These are phyloP conservation scores for Colletotrichum siamense DNA, from an alignment of 2,329 filamentous ascomycete species.

Conservation along the genomic window DNA sequence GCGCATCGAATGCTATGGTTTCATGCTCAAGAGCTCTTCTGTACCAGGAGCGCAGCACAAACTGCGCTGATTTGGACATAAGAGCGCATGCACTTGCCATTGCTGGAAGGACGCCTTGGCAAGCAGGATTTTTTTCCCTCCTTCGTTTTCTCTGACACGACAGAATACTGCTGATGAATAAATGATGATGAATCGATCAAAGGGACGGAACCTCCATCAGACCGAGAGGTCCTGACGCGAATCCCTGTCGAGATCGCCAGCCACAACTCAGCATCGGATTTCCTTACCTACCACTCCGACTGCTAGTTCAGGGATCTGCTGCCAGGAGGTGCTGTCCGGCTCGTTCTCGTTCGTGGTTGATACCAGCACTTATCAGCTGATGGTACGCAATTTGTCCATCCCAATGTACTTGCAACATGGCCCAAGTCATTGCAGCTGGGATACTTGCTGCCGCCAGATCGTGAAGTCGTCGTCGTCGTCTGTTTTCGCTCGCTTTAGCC, in stretches of 20 bases:
- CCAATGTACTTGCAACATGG: conserved; percentile 17
- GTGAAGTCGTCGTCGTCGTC: not conserved
- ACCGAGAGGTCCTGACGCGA: conserved; percentile 14
- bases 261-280: conserved; percentile 22
- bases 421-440: conserved; percentile 9
- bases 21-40: not conserved
- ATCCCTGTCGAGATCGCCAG: conserved; percentile 24
- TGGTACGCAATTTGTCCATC: conserved; percentile 12
- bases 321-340: not conserved
- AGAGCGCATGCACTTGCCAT: conserved; percentile 13
- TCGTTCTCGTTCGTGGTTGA: conserved; percentile 4
- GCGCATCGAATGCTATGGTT: not conserved
- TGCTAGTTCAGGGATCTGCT: conserved; percentile 8
- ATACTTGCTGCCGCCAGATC: not conserved
- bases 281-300: conserved; percentile 20
- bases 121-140: not conserved
- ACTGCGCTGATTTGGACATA: not conserved
- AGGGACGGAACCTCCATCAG: conserved; percentile 13
- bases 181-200: conserved; percentile 17
- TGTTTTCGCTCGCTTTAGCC: not conserved
- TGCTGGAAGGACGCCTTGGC: not conserved
- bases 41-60: not conserved
- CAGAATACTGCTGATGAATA: not conserved
- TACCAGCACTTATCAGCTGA: not conserved
- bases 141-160: not conserved